Conservation (phyloP, 305 asterid genomes). For the Solanum aculeatissimum region DNA sequence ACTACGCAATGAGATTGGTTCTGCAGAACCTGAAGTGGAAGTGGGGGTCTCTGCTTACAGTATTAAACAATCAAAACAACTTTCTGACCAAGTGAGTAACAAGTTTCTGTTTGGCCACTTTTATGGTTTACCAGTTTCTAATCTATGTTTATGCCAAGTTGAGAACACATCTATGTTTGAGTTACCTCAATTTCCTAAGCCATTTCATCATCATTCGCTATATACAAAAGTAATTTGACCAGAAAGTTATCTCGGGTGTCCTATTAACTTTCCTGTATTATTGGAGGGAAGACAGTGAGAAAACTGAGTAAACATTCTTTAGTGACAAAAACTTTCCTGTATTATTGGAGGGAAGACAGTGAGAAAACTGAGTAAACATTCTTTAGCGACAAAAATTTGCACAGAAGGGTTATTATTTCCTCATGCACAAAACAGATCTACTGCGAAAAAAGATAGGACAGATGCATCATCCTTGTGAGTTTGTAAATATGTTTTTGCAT, state of each 20-base stretch:
- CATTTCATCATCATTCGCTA: neutral
- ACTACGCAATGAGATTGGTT: constrained; percentile 19
- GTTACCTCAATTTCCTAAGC: neutral
- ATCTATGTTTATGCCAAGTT: neutral
- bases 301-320: neutral
- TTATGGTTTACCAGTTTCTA: neutral
- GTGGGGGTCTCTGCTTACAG: constrained; percentile 21
- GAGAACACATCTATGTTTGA: neutral
- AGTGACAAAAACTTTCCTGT: neutral
- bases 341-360: neutral
- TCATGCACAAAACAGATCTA: neutral
- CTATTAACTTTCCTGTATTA: neutral
- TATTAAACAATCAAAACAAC: constrained; percentile 12
- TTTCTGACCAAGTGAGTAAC: constrained; percentile 19
- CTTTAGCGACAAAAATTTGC: neutral
- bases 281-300: neutral
- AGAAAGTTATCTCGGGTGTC: neutral
- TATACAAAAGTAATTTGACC: neutral
- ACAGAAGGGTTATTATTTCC: neutral
- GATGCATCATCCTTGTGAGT: neutral
- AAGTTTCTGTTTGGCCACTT: neutral
- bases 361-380: neutral
- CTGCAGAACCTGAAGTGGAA: constrained; percentile 18
- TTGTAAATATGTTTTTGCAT: neutral
- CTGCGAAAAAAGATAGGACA: neutral